A percentile compares a stretch with the other conserved stretches of the same genome.
Evolutionary conservation across 805 yeast genomes (phyloP).

Genomic region (Teunomyces panamensis): DNA sequence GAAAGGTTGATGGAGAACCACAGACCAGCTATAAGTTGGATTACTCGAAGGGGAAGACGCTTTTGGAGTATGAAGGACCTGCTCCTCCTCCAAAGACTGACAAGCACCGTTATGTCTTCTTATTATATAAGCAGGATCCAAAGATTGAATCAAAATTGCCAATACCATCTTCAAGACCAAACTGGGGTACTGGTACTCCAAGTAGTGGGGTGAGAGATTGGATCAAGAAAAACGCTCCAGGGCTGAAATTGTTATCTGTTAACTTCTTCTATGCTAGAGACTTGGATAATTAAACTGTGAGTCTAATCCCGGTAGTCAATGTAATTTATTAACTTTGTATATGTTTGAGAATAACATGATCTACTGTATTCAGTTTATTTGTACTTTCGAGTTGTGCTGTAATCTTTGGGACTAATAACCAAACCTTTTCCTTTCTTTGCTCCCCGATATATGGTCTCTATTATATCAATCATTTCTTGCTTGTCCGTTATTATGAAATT

Average conservation of each 20-base stretch:
- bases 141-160: conserved; percentile 31
- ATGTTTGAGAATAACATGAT: neutral
- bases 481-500: conserved; percentile 72
- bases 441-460: conserved; percentile 87
- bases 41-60: conserved; percentile 33
- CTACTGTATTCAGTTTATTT: neutral
- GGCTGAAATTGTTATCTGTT: conserved; percentile 61
- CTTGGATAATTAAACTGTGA: conserved; percentile 17
- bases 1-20: conserved; percentile 26
- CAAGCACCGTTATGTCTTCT: conserved; percentile 79
- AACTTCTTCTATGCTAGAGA: conserved; percentile 86
- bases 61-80: conserved; percentile 71
- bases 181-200: conserved; percentile 86
- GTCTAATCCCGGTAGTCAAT: neutral
- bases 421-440: conserved; percentile 91
- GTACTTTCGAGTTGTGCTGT: conserved; percentile 30
- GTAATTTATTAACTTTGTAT: neutral
- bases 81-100: conserved; percentile 90
- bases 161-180: conserved; percentile 56
- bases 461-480: conserved; percentile 86
- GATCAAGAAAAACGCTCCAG: conserved; percentile 56
- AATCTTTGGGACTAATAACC: conserved; percentile 79
- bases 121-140: conserved; percentile 67
- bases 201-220: conserved; percentile 76
- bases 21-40: conserved; percentile 28